Evolutionary conservation across 331 rosid species (phyloP), one percentile per base, ranked within the genome.

Genomic region (Acacia pycnantha): DNA sequence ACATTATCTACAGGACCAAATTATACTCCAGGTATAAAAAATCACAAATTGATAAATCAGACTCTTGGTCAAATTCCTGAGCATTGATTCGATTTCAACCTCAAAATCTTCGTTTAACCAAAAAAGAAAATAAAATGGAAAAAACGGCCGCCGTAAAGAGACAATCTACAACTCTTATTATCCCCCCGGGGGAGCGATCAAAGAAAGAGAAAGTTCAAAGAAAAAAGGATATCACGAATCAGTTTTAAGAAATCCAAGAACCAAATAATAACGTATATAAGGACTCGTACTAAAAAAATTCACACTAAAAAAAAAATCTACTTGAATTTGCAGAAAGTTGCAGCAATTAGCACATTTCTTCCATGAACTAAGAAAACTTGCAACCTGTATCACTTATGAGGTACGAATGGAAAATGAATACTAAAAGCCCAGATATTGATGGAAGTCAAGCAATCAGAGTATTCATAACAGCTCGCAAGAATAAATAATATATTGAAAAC

Each of bases 341-440:
- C 40, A 50, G 40, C 50, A 21, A 73, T 13, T 68, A 35, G 65
- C 64, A 70, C 19, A 59, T 8, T 68, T 69, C 61, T 26, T 43
- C 74, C 18, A 35, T 67, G 35, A 79, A 74, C 47, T 51, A 16
- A 50, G 19, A 11, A 41, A 73, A 51, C 64, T 27, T 9, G 50
- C 40, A 83, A 86, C 35, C 21, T 27, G 43, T 61, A 70, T 66
- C 66, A 79, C 50, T 67, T 24, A 1, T 2, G 81, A 43, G 47
- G 53, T 46, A 69, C 41, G 16, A 82, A 27, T 24, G 33, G 8
- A 15, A 48, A 4, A 26, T 5, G 21, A 33, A 70, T 18, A 33
- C 31, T 22, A 75, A 84, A 79, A 35, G 53, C 11, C 47, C 74
- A 29, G 41, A 64, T 43, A 33, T 74, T 75, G 3, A 27, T 6